A percentile compares a stretch with the other conserved stretches of the same genome.
These are phyloP conservation scores for Aspergillus fumigatiaffinis DNA, from an alignment of 2,329 filamentous ascomycete species.

Conservation along the genomic window DNA sequence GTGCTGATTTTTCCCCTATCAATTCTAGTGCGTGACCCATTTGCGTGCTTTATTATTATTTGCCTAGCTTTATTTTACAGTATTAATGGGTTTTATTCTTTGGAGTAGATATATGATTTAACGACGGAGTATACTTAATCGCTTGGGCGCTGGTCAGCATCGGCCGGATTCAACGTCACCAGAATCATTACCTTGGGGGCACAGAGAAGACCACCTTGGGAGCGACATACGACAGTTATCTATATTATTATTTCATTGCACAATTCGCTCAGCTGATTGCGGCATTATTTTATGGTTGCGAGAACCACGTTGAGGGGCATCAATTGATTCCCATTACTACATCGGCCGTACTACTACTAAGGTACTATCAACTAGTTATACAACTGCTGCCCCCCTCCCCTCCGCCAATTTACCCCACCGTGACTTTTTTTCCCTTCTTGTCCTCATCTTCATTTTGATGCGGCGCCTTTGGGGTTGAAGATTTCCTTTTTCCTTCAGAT, in stretches of 20 bases:
- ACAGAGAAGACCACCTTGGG: not conserved
- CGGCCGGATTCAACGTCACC: slow-evolving; percentile 3
- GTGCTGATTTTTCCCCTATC: not conserved
- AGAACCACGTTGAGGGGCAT: not conserved
- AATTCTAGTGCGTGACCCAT: not conserved
- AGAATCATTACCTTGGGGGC: slow-evolving; percentile 12
- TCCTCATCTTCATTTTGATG: not conserved
- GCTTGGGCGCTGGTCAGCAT: too few species aligned
- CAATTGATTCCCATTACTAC: not conserved
- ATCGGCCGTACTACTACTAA: not conserved
- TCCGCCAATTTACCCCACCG: not conserved
- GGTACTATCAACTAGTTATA: not conserved
- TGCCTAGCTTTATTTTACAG: not conserved
- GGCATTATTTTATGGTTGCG: slow-evolving; percentile 15
- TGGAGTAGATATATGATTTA: too few species aligned
- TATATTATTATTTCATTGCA: slow-evolving; percentile 11
- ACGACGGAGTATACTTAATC: too few species aligned
- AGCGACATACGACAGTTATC: not conserved
- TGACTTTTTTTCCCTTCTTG: not conserved
- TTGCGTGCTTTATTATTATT: not conserved
- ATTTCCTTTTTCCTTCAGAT: not conserved
- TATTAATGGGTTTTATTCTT: not conserved
- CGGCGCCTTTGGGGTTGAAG: not conserved
- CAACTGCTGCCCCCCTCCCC: not conserved
- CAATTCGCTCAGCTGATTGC: slow-evolving; percentile 19